Evolutionary conservation across 106 monocot species (phyloP), one percentile per base, ranked within the genome.

Genomic region (Apostasia ramifera): DNA sequence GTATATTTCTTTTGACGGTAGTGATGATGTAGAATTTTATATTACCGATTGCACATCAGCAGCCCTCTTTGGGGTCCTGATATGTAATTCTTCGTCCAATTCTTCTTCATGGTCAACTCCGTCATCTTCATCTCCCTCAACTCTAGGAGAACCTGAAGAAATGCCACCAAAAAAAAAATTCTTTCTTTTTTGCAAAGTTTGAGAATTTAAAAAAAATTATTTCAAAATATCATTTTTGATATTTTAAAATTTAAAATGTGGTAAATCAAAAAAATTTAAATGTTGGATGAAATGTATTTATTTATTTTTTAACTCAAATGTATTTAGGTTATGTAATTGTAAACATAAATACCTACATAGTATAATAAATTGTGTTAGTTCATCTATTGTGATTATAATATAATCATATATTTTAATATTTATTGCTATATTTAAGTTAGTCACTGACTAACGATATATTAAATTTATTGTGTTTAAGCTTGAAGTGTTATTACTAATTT

Each of bases 81-180:
- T 69, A 52, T 75, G 85, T 68, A 86, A 74, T 67, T 88, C 88
- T 70, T 88, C 91, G 26, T 84, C 82, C 40, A 88, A 88, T 13
- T 86, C 79, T 51, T 86, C 88, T 40, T 89, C 86, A 61, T 80
- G 61, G 4, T 91, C 88, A 2, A 47, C 68, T 3, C 54, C 84
- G 42, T 88, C 91, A 1, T 91, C 91, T 46, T 83, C 88, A 50
- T 95, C 94, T 63, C 88, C 94, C 44, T 71, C 88, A 50, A 91
- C 85, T 61, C 91, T 81, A 13, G 83, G 77, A 49, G 76, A 83
- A 0, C 91, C 94, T 94, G 66, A 44, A 55, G 59, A 2, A 40
- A 7, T 6, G 6, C 4, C 3, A 61, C 11, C 6, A 13, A 26
- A 54, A 10, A 26, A 0, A 65, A 14, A 43, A 51, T 1, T 41